A percentile compares a stretch with the other conserved stretches of the same genome.
phyloP scores from a whole-genome alignment of 2,329 filamentous ascomycete genomes.

The Aspergillus amoenus region DNA sequence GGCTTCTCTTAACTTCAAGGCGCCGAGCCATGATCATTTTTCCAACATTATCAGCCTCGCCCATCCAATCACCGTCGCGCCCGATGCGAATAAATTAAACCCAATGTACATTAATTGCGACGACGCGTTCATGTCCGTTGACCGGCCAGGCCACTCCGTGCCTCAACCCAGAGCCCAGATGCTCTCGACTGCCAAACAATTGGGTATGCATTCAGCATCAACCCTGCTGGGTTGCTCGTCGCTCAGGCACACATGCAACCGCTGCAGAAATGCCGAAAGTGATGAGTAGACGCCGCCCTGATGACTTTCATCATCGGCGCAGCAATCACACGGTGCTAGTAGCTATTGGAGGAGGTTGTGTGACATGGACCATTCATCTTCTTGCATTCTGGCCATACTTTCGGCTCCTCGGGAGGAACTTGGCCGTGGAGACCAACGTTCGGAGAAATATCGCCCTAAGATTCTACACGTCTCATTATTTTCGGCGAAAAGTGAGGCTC shows the following conservation, averaged over 20 bases:
- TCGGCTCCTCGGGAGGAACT: slow-evolving; percentile 4
- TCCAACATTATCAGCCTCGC: neutral
- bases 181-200: neutral
- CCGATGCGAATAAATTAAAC: neutral
- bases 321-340: neutral
- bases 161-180: neutral
- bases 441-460: neutral
- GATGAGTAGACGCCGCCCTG: neutral
- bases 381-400: neutral
- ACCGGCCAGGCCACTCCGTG: neutral
- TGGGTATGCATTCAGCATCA: neutral
- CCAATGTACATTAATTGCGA: neutral
- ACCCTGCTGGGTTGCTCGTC: neutral
- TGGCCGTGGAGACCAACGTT: slow-evolving; percentile 1
- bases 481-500: neutral
- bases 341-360: neutral
- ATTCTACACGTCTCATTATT: neutral
- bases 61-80: neutral
- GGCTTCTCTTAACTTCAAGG: neutral
- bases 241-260: slow-evolving; percentile 2
- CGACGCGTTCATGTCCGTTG: neutral
- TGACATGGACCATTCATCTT: slow-evolving; percentile 1
- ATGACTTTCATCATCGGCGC: slow-evolving; percentile 1
- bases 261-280: neutral
- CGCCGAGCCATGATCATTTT: neutral